Evolutionary conservation across 306 rosid genomes (phyloP).

Genomic region (Herpetospermum pedunculosum): DNA sequence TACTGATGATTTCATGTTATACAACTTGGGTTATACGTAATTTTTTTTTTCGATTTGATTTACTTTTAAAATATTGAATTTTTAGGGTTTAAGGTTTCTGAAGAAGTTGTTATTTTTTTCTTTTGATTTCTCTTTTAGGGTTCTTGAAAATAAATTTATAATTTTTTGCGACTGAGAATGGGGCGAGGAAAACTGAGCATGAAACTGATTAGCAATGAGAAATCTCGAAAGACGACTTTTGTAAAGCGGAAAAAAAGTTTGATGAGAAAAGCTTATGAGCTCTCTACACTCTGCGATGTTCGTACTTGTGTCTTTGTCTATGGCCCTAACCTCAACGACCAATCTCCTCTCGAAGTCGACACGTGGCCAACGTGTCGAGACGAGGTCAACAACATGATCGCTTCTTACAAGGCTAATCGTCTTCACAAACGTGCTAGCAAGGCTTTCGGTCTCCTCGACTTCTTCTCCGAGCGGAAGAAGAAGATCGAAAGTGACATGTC

Average conservation of each 20-base stretch:
- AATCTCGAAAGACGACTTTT: slow-evolving; percentile 14
- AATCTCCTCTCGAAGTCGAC: neutral
- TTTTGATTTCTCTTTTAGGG: too few relatives aligned
- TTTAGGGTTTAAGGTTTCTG: too few relatives aligned
- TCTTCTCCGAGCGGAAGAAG: slow-evolving; percentile 11
- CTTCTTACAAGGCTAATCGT: neutral
- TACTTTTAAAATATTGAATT: too few relatives aligned
- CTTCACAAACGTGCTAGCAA: neutral
- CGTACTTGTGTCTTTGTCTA: neutral
- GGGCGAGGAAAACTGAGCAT: neutral
- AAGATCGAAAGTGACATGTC: slow-evolving; percentile 10
- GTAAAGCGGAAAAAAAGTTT: neutral
- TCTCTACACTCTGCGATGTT: neutral
- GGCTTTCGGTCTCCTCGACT: neutral
- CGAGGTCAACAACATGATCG: neutral
- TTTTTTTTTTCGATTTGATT: too few relatives aligned
- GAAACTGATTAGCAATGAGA: neutral
- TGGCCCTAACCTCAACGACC: neutral
- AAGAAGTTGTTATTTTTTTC: too few relatives aligned
- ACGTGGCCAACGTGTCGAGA: neutral
- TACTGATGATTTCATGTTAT: too few relatives aligned
- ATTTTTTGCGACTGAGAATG: neutral
- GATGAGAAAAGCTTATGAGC: slow-evolving; percentile 12
- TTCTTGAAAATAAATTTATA: neutral
- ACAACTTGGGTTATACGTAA: too few relatives aligned